Conservation (phyloP, 768 basidiomycete species). For the Suillus ampliporus region DNA sequence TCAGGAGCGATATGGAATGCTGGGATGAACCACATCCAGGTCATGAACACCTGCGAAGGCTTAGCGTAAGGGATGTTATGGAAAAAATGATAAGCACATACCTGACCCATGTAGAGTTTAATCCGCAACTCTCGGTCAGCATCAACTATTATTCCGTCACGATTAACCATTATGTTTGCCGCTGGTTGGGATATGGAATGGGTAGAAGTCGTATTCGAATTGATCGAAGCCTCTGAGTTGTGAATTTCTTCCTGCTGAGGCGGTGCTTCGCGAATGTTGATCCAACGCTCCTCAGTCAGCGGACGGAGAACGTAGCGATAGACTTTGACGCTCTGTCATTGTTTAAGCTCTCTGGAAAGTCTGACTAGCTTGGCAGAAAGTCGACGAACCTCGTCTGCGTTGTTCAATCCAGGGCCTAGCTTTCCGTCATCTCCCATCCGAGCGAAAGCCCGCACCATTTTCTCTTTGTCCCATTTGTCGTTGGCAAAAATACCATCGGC, state of each 20-base stretch:
- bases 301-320: constrained; percentile 53
- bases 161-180: constrained; percentile 21
- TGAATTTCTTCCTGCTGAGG: constrained; percentile 1
- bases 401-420: constrained; percentile 37
- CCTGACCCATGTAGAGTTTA: constrained; percentile 78
- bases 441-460: constrained; percentile 83
- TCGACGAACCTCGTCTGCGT: constrained; percentile 40
- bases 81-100: constrained; percentile 30
- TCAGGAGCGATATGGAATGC: constrained; percentile 76
- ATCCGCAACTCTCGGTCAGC: constrained; percentile 70
- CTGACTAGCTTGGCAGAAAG: neutral
- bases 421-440: constrained; percentile 53
- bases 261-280: constrained; percentile 44
- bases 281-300: constrained; percentile 50
- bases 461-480: constrained; percentile 70
- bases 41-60: constrained; percentile 64
- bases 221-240: neutral
- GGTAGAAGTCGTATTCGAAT: neutral
- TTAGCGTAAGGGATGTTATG: neutral
- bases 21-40: constrained; percentile 89
- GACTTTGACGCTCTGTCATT: constrained; percentile 47
- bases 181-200: neutral
- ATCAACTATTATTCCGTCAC: constrained; percentile 62
- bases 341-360: neutral
- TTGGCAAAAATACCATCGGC: constrained; percentile 51